phyloP scores from a whole-genome alignment of 768 basidiomycete species.

The Phanerochaete sordida region DNA sequence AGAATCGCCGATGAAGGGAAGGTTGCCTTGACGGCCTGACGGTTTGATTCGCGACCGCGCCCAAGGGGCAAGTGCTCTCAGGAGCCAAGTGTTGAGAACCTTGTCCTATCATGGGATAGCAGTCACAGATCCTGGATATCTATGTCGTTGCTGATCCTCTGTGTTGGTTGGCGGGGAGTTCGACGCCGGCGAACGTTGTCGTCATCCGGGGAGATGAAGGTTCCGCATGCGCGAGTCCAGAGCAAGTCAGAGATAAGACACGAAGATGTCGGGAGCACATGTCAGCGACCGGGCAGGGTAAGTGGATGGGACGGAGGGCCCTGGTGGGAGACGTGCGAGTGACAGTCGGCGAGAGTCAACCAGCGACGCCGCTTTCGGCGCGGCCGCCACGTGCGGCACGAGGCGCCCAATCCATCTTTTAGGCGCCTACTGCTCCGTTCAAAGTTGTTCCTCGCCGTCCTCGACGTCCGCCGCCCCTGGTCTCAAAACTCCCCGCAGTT shows the following conservation, averaged over 20 bases:
- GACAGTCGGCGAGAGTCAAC: neutral
- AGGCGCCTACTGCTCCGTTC: neutral
- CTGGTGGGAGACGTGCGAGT: no score
- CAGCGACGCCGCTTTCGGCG: neutral
- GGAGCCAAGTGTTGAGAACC: neutral
- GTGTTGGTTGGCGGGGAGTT: neutral
- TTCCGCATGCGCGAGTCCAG: neutral
- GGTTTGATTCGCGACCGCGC: neutral
- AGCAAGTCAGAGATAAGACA: neutral
- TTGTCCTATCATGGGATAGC: neutral
- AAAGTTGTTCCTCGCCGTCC: neutral
- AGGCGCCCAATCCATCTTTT: neutral
- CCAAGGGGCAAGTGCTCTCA: neutral
- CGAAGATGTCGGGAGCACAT: neutral
- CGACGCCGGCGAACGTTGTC: neutral
- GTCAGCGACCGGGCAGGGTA: neutral
- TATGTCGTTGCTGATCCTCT: neutral
- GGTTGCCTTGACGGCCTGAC: neutral
- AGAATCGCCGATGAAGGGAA: conserved; percentile 2
- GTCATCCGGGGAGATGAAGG: neutral
- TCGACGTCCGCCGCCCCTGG: neutral
- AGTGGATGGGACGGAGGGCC: no score
- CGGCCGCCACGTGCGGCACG: neutral
- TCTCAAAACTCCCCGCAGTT: neutral
- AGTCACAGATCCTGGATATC: neutral